Evolutionary conservation across 2,329 filamentous ascomycete species (phyloP).

Genomic region (Sclerotinia minor): DNA sequence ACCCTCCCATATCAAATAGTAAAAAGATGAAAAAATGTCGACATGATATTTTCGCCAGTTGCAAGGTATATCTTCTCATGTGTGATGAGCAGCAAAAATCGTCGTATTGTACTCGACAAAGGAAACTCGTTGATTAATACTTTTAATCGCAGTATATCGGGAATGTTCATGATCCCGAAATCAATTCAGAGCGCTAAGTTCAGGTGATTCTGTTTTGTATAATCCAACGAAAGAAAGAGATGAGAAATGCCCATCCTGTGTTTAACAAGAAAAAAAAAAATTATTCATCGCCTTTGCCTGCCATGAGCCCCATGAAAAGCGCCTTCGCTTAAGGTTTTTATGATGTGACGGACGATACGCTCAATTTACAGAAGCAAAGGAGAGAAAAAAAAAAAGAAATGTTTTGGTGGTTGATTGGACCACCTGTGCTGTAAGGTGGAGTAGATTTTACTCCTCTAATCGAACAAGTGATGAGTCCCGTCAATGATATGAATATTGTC

Average conservation of each 20-base stretch:
- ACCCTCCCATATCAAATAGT: conserved; percentile 7
- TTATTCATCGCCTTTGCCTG: conserved; percentile 22
- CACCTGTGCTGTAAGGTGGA: conserved; percentile 7
- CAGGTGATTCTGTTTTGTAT: conserved; percentile 21
- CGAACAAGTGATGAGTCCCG: conserved; percentile 19
- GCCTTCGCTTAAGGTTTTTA: conserved; percentile 23
- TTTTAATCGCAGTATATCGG: conserved; percentile 11
- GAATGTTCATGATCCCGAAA: conserved; percentile 17
- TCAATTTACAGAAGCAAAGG: conserved; percentile 25
- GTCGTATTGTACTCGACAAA: conserved; percentile 13
- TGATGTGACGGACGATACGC: conserved; percentile 23
- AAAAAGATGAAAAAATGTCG: conserved; percentile 1
- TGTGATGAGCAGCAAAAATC: conserved; percentile 1
- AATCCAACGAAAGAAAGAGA: conserved; percentile 21
- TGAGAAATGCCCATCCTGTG: conserved; percentile 17
- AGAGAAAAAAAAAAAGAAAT: conserved; percentile 15
- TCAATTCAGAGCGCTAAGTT: conserved; percentile 9
- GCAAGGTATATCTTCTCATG: conserved; percentile 11
- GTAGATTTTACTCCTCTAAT: conserved; percentile 5
- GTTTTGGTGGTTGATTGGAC: conserved; percentile 16
- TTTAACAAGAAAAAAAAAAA: conserved; percentile 18
- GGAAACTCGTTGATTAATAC: conserved; percentile 22
- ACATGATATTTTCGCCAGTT: conserved; percentile 17
- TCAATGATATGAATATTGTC: conserved; percentile 36
- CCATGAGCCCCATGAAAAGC: conserved; percentile 22